Evolutionary conservation across 768 basidiomycete species (phyloP), one percentile per base, ranked within the genome.

Genomic region (Rhodotorula graminis): DNA sequence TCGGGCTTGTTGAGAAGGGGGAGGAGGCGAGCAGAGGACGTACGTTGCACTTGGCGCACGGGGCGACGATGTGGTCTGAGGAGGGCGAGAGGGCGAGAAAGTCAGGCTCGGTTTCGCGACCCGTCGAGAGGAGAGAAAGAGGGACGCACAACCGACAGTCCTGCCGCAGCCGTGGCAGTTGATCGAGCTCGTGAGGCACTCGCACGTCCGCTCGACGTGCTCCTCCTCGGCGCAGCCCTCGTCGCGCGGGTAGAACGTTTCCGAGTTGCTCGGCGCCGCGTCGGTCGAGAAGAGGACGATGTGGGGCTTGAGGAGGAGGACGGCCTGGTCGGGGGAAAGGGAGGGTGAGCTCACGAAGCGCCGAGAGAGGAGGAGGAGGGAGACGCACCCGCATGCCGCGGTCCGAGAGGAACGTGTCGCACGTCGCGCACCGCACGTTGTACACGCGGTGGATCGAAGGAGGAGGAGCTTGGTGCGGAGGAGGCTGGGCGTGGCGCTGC

Each of bases 261-360:
- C 57, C 64, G 67, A 29, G 77, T 91, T 90, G 67, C 86, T 81
- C 1, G 90, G 91, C 46, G 88, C 82, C 42, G 90, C 89, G 80
- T 93, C 91, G 58, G 90, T 90, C 15, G 89, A 91, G 80, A 87
- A 93, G 58, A 93, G 86, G 57, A 91, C 86, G 77, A 92, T 88
- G 68, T 88, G 88, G 0, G 91, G 90, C 67, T 88, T 86, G 66
- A 92, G 84, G 31, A 93, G 84, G n/a, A 92, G 84, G 53, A 92
- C 90, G 60, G 91, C 91, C 90, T 91, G 77, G 37, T 15, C 16
- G 21, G 27, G 49, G 19, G 18, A 11, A 19, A 23, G 14, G 8
- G 16, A 37, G n/a, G 9, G 42, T 44, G 42, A 44, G 9, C 42
- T 9, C 42, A 44, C 42, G 42, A 15, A 44, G 7, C 7, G n/a